phyloP scores from a whole-genome alignment of 352 stramenopile genomes.

The Elongisporangium undulatum region DNA sequence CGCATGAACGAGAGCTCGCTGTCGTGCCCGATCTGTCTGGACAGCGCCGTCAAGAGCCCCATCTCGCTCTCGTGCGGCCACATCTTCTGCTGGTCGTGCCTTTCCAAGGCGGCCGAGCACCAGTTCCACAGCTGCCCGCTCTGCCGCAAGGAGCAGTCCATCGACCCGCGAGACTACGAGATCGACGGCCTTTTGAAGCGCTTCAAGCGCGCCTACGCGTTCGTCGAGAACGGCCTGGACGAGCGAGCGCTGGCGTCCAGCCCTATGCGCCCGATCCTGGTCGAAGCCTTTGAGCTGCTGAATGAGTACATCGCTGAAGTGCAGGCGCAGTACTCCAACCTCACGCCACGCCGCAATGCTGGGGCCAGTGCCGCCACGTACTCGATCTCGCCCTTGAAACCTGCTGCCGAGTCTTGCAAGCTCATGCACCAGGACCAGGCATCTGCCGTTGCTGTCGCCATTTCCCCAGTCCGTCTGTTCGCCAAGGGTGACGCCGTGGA shows the following conservation, averaged over 20 bases:
- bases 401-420: not conserved
- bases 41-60: constrained; percentile 50
- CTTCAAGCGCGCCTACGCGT: constrained; percentile 67
- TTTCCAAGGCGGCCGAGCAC: constrained; percentile 65
- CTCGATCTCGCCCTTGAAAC: constrained; percentile 10
- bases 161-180: constrained; percentile 77
- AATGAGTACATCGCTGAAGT: constrained; percentile 45
- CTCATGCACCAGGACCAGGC: not conserved
- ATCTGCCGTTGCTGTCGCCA: too few relatives aligned
- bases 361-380: constrained; percentile 5
- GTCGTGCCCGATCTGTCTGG: constrained; percentile 71
- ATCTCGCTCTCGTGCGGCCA: constrained; percentile 71
- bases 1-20: constrained; percentile 32
- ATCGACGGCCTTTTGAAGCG: constrained; percentile 75
- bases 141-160: constrained; percentile 64
- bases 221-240: constrained; percentile 49
- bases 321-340: constrained; percentile 52
- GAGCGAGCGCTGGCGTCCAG: constrained; percentile 42
- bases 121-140: constrained; percentile 72
- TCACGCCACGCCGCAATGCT: constrained; percentile 24
- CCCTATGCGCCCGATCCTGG: constrained; percentile 67
- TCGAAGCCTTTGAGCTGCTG: constrained; percentile 53
- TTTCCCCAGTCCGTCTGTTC: constrained; percentile 12
- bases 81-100: constrained; percentile 81
- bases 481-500: constrained; percentile 64